A percentile compares a stretch with the other conserved stretches of the same genome.
Evolutionary conservation across 2,329 filamentous ascomycete genomes (phyloP).

Genomic region (Pezicula neosporulosa): DNA sequence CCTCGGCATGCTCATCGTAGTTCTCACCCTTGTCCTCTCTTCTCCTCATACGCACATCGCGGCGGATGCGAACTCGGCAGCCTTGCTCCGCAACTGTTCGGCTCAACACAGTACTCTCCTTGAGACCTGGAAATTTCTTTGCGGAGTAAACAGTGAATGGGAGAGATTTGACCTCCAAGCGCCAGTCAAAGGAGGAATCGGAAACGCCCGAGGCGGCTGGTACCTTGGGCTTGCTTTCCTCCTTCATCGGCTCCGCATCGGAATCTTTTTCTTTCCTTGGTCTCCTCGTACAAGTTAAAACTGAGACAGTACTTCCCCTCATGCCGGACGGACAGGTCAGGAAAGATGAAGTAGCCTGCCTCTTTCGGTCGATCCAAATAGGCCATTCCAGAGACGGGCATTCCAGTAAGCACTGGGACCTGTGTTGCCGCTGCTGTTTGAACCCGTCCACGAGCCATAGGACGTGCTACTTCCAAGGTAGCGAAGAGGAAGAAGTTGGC

Average conservation of each 20-base stretch:
- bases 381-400: constrained; percentile 92
- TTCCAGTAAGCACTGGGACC: constrained; percentile 85
- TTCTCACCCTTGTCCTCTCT: constrained; percentile 65
- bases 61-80: constrained; percentile 90
- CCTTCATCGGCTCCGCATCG: constrained; percentile 46
- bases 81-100: constrained; percentile 93
- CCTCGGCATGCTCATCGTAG: constrained; percentile 49
- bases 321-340: constrained; percentile 91
- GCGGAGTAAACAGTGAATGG: constrained; percentile 91
- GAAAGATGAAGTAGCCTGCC: constrained; percentile 94
- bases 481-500: constrained; percentile 98
- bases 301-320: constrained; percentile 89
- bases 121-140: constrained; percentile 95
- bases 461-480: constrained; percentile 81
- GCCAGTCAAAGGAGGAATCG: constrained; percentile 65
- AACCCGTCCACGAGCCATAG: constrained; percentile 77
- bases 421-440: constrained; percentile 60
- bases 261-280: constrained; percentile 79
- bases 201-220: constrained; percentile 35
- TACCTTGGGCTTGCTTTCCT: constrained; percentile 27
- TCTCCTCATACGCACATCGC: constrained; percentile 89
- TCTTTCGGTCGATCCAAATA: constrained; percentile 83
- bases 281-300: constrained; percentile 91
- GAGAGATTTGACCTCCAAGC: constrained; percentile 84
- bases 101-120: constrained; percentile 84